Evolutionary conservation across 1,284 basidiomycete species (phyloP).

Genomic region (Anthracocystis panici-leucophaei): DNA sequence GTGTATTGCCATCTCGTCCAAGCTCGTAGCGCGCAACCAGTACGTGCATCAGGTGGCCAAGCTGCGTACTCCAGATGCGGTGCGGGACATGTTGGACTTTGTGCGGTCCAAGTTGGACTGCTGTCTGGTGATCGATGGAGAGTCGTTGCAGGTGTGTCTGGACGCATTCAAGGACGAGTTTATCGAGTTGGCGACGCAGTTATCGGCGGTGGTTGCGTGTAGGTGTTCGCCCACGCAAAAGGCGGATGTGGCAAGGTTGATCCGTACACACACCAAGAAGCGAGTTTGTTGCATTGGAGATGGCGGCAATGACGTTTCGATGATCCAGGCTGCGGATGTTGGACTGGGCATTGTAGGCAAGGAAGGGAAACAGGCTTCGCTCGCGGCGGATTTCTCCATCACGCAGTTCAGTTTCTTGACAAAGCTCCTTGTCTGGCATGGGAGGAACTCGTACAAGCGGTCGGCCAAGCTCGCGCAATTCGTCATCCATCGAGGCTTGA

Average conservation of each 20-base stretch:
- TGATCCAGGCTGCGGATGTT: slow-evolving; percentile 95
- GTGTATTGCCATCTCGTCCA: slow-evolving; percentile 97
- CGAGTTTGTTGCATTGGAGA: slow-evolving; percentile 98
- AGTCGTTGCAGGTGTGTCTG: slow-evolving; percentile 92
- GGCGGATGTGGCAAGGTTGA: slow-evolving; percentile 93
- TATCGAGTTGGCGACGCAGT: slow-evolving; percentile 92
- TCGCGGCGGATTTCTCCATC: slow-evolving; percentile 97
- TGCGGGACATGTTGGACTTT: slow-evolving; percentile 91
- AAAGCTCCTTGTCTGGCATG: slow-evolving; percentile 95
- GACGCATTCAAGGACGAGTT: slow-evolving; percentile 92
- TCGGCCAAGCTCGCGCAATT: slow-evolving; percentile 98
- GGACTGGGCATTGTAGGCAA: slow-evolving; percentile 98
- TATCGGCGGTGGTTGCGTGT: slow-evolving; percentile 96
- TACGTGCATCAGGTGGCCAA: slow-evolving; percentile 98
- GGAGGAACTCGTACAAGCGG: slow-evolving; percentile 96
- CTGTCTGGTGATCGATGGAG: slow-evolving; percentile 98
- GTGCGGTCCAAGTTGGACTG: slow-evolving; percentile 94
- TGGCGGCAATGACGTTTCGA: slow-evolving; percentile 93
- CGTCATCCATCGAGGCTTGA: slow-evolving; percentile 93
- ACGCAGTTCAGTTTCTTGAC: slow-evolving; percentile 95
- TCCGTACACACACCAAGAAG: slow-evolving; percentile 88
- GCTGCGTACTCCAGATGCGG: slow-evolving; percentile 83
- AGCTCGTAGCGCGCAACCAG: slow-evolving; percentile 93
- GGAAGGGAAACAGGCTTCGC: slow-evolving; percentile 96
- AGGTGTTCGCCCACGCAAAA: slow-evolving; percentile 99